Percentiles rank a stretch among this genome's conserved stretches.
phyloP scores from a whole-genome alignment of 257 asterid species.

The Petrea volubilis region DNA sequence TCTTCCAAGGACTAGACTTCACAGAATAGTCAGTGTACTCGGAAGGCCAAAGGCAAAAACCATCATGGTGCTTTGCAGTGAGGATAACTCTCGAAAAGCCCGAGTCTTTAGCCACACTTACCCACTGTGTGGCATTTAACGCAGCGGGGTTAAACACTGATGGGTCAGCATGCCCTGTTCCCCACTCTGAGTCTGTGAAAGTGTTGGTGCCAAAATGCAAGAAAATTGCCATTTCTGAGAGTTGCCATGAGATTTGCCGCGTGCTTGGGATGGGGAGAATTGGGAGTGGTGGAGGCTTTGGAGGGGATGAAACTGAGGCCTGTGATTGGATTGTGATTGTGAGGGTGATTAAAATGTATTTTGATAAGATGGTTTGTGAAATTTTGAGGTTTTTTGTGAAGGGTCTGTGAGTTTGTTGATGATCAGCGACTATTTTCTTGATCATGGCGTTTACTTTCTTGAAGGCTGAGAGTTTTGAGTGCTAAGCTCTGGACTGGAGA shows the following conservation, averaged over 20 bases:
- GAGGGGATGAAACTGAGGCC: conserved; percentile 32
- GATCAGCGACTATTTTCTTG: conserved; percentile 7
- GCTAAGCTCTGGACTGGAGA: background rate
- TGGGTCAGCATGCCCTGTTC: conserved; percentile 82
- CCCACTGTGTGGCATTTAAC: conserved; percentile 89
- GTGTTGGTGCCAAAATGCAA: conserved; percentile 92
- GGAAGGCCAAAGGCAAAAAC: conserved; percentile 95
- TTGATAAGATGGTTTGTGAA: conserved; percentile 22
- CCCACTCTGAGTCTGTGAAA: conserved; percentile 86
- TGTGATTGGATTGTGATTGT: conserved; percentile 21
- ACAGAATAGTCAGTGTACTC: conserved; percentile 85
- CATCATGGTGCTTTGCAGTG: conserved; percentile 95
- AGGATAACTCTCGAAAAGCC: conserved; percentile 73
- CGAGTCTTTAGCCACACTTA: conserved; percentile 60
- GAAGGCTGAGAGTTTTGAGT: background rate
- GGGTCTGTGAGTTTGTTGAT: conserved; percentile 5
- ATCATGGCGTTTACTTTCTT: conserved; percentile 16
- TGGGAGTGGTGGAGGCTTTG: conserved; percentile 83
- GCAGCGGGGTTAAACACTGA: conserved; percentile 65
- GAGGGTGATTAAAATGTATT: conserved; percentile 17
- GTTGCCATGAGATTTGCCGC: conserved; percentile 86
- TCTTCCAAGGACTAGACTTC: conserved; percentile 79
- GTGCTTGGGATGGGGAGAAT: conserved; percentile 77
- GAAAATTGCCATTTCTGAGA: conserved; percentile 87
- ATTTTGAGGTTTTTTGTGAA: conserved; percentile 1